A percentile compares a stretch with the other conserved stretches of the same genome.
Conservation (phyloP, 805 yeast species). For the Candida easanensis region DNA sequence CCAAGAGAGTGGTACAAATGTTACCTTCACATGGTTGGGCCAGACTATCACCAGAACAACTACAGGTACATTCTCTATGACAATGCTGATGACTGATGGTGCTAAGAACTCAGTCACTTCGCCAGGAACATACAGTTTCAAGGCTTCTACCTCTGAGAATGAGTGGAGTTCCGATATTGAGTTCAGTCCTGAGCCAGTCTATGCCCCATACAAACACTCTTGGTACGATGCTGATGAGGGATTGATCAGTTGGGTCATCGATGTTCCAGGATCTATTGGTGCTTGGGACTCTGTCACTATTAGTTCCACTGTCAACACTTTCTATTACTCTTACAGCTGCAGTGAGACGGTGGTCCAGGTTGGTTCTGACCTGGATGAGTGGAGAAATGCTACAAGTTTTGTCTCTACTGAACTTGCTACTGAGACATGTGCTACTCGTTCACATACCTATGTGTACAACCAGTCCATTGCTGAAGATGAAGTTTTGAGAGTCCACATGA, state of each 20-base stretch:
- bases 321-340: neutral
- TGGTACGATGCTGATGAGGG: neutral
- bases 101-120: neutral
- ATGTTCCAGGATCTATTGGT: slow-evolving; percentile 2
- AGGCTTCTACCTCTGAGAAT: neutral
- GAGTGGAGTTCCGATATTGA: neutral
- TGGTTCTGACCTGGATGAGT: neutral
- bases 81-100: neutral
- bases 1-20: neutral
- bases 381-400: neutral
- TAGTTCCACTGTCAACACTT: neutral
- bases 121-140: neutral
- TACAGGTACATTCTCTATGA: neutral
- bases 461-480: slow-evolving; percentile 2
- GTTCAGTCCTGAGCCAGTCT: neutral
- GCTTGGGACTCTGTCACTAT: slow-evolving; percentile 2
- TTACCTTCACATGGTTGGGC: neutral
- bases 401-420: neutral
- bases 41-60: neutral
- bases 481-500: neutral
- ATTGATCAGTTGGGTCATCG: neutral
- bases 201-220: slow-evolving; percentile 1
- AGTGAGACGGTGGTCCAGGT: neutral
- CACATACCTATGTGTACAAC: neutral
- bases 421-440: neutral